Percentiles rank a stretch among this genome's conserved stretches.
These are phyloP conservation scores for Nicotiana undulata DNA, from an alignment of 257 asterid genomes.

Conservation along the genomic window DNA sequence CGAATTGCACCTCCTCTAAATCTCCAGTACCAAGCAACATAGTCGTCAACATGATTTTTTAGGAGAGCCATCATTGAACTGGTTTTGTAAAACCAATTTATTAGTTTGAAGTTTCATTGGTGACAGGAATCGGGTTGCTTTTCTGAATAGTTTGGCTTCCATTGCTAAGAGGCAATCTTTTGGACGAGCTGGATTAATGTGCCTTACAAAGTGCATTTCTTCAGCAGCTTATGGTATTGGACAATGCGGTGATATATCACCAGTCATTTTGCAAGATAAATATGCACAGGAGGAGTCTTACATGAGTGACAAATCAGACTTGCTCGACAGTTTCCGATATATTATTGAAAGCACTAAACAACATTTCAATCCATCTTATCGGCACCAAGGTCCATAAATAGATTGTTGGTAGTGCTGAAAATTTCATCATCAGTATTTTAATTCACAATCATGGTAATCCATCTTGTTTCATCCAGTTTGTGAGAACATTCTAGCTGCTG, in stretches of 20 bases:
- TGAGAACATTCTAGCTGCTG: constrained; percentile 64
- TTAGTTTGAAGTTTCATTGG: background rate
- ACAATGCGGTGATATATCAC: constrained; percentile 16
- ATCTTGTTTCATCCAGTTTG: constrained; percentile 54
- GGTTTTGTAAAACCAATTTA: background rate
- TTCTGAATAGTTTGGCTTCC: constrained; percentile 53
- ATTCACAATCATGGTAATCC: constrained; percentile 2
- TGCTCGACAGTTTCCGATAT: constrained; percentile 67
- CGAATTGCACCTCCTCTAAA: background rate
- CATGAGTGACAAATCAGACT: constrained; percentile 36
- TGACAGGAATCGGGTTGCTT: constrained; percentile 25
- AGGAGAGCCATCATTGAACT: background rate
- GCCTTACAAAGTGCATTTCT: constrained; percentile 74
- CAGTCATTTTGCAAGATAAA: constrained; percentile 28
- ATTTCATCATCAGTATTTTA: background rate
- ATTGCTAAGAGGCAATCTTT: constrained; percentile 56
- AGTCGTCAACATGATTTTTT: background rate
- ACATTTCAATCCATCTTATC: constrained; percentile 82
- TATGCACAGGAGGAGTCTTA: constrained; percentile 23
- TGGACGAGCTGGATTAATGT: constrained; percentile 92
- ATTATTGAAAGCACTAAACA: constrained; percentile 73
- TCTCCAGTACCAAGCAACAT: background rate
- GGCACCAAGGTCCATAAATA: constrained; percentile 53
- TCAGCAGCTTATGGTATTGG: constrained; percentile 58
- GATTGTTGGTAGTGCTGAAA: constrained; percentile 9